phyloP scores from a whole-genome alignment of 352 stramenopile species.

The Globisporangium takayamanum region DNA sequence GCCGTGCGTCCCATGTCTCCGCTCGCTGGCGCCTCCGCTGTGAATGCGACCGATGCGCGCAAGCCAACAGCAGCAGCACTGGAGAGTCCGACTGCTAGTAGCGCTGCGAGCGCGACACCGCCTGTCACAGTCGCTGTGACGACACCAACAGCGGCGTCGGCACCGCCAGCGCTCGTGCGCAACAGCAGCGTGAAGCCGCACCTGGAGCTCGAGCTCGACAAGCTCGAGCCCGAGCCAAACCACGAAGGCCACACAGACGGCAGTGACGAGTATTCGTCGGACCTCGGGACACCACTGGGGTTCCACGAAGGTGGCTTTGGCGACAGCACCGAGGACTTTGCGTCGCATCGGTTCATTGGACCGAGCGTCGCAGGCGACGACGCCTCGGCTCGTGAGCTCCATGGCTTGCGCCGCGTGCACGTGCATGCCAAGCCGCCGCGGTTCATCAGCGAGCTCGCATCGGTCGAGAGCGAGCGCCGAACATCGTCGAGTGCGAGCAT shows the following conservation, averaged over 20 bases:
- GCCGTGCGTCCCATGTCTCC: too few relatives aligned
- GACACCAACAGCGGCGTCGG: neutral
- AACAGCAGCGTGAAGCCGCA: neutral
- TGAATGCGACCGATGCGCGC: too few relatives aligned
- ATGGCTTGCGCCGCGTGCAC: constrained; percentile 50
- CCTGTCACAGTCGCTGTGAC: neutral
- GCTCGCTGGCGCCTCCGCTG: too few relatives aligned
- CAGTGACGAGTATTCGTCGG: constrained; percentile 18
- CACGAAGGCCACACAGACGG: constrained; percentile 11
- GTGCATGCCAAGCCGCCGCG: constrained; percentile 60
- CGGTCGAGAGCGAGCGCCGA: constrained; percentile 13
- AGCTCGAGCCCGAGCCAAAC: constrained; percentile 5
- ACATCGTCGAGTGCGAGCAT: constrained; percentile 35
- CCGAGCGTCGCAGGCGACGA: constrained; percentile 39
- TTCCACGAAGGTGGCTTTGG: constrained; percentile 41
- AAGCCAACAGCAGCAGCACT: too few relatives aligned
- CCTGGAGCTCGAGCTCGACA: constrained; percentile 5
- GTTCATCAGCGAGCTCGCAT: constrained; percentile 48
- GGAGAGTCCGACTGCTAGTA: too few relatives aligned
- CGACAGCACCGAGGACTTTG: constrained; percentile 39
- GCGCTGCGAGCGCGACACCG: too few relatives aligned
- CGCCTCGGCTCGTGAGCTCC: constrained; percentile 34
- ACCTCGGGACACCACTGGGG: constrained; percentile 55
- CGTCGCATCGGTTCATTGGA: constrained; percentile 60
- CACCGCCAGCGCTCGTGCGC: neutral